Conservation (phyloP, 73 alveolate species). For the Blepharisma stoltei region DNA sequence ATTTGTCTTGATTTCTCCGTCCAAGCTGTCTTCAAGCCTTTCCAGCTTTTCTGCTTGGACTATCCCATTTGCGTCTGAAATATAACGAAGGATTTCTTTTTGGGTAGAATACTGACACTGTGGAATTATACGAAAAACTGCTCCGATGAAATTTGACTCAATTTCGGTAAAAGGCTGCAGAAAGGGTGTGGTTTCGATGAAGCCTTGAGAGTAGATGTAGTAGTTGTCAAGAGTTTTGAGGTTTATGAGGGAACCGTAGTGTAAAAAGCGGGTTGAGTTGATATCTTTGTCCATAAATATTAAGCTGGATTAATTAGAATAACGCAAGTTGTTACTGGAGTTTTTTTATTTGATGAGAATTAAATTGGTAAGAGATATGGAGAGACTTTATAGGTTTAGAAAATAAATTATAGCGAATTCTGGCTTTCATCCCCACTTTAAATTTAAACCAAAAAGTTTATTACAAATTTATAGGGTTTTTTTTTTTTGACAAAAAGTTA, state of each 20-base stretch:
- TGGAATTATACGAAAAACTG: constrained; percentile 28
- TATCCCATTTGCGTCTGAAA: neutral
- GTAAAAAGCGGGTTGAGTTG: constrained; percentile 3
- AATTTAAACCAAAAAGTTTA: too few relatives aligned
- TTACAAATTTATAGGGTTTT: too few relatives aligned
- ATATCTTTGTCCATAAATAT: too few relatives aligned
- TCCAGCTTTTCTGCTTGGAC: neutral
- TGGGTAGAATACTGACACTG: constrained; percentile 24
- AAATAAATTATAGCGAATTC: too few relatives aligned
- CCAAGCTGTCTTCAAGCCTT: constrained; percentile 21
- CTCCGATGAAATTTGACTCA: neutral
- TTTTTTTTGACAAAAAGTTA: too few relatives aligned
- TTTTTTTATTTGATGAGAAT: too few relatives aligned
- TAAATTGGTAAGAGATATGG: too few relatives aligned
- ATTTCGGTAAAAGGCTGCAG: constrained; percentile 1
- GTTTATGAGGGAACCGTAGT: constrained; percentile 19
- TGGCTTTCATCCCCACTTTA: too few relatives aligned
- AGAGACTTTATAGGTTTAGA: too few relatives aligned
- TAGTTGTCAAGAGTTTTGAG: neutral
- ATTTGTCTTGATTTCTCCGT: constrained; percentile 27
- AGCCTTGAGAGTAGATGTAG: constrained; percentile 31
- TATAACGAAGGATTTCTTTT: neutral
- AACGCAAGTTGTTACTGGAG: too few relatives aligned
- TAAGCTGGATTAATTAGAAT: too few relatives aligned
- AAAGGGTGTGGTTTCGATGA: constrained; percentile 4